phyloP scores from a whole-genome alignment of 176 grass and related monocot species.

The Dendrocalamus sinicus region DNA sequence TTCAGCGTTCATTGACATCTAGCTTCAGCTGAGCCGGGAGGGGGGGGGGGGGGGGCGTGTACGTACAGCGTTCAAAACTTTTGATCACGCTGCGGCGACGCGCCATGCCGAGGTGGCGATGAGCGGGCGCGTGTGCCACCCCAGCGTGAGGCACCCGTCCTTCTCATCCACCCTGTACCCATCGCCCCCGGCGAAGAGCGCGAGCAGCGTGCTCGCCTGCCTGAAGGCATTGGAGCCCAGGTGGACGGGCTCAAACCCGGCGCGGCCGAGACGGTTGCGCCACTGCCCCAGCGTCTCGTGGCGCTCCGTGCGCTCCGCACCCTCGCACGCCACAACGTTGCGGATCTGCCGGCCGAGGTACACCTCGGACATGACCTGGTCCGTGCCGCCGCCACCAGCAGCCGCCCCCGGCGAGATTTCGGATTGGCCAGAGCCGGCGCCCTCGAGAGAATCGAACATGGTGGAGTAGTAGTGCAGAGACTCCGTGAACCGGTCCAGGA shows the following conservation, averaged over 20 bases:
- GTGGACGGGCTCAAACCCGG: constrained; percentile 82
- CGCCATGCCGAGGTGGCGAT: constrained; percentile 97
- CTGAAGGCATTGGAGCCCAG: constrained; percentile 95
- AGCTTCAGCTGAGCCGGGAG: constrained; percentile 31
- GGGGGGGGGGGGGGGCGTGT: not conserved
- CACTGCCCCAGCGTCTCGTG: constrained; percentile 86
- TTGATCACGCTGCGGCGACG: constrained; percentile 45
- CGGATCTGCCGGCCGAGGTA: constrained; percentile 95
- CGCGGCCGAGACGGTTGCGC: constrained; percentile 62
- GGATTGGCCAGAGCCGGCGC: constrained; percentile 51
- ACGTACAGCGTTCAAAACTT: constrained; percentile 40
- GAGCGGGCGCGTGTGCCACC: constrained; percentile 85
- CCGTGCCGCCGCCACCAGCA: constrained; percentile 10
- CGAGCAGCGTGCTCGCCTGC: constrained; percentile 93
- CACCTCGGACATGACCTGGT: constrained; percentile 88
- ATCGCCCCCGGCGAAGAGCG: constrained; percentile 84
- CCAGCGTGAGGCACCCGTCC: constrained; percentile 87
- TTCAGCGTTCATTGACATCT: constrained; percentile 34
- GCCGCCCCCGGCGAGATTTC: constrained; percentile 27
- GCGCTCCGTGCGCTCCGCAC: constrained; percentile 80
- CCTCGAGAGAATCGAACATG: constrained; percentile 96
- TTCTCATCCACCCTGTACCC: constrained; percentile 94
- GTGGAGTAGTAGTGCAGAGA: constrained; percentile 95
- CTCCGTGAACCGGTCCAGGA: constrained; percentile 90
- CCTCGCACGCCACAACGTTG: constrained; percentile 93